Base-by-base conservation (phyloP, 208 protist genomes). In the Naegleria gruberi region DNA sequence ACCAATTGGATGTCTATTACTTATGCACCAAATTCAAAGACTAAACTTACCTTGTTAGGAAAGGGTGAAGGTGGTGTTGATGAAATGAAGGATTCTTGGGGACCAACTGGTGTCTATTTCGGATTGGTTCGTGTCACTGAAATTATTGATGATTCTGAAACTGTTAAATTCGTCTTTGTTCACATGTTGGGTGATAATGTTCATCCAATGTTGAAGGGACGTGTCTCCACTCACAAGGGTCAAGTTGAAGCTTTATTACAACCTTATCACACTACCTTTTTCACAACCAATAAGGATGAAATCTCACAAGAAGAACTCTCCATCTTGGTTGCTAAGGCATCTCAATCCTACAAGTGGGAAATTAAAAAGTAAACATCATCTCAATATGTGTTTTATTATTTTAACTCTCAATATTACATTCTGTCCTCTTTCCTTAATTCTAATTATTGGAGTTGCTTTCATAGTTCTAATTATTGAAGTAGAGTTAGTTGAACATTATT, bases 91-190 rank as follows among this genome's bases (percentile, higher is more conserved):
- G 6, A n/a, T 26, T 4, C 34, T 23, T 55, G 34, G 26, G 23
- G 8, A 34, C 5, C 19, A 6, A 40, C 51, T 41, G n/a, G n/a
- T 19, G 44, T 87, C 30, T 87, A 87, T 41, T 87, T 42, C 42
- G 83, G 83, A 41, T 55, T 87, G 17, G 83, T 87, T 46, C 8
- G 83, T 41, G 23, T 55, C 0, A 55, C 26, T 51, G 43, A 55
- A 34, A 30, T 42, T 44, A 87, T 87, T 55, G 83, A 87, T 55
- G 34, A 87, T 19, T 87, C 83, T 12, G 34, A 34, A 26, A 87
- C 83, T 55, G 44, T 55, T 8, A 87, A 87, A 41, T 87, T 87
- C 55, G 83, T 55, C 4, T 87, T 87, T 17, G 40, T 84, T 84
- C 41, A 84, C 42, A 45, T 84, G 81, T 84, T 84, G 5, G 81